Evolutionary conservation across 1,284 basidiomycete species (phyloP), one percentile per base, ranked within the genome.

Genomic region (Cryptococcus sp.): DNA sequence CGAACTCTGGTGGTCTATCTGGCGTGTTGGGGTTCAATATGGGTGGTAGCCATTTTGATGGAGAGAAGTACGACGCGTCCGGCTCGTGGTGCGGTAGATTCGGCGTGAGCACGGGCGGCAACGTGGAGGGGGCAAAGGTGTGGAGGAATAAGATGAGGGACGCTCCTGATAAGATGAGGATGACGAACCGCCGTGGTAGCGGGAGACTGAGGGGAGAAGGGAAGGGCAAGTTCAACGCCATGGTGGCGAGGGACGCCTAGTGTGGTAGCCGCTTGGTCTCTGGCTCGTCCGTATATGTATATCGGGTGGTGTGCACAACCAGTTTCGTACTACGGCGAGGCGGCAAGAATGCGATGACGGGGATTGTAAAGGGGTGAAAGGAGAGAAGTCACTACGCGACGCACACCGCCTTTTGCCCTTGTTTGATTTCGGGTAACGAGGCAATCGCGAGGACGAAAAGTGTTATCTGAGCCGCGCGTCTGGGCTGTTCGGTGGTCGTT

Each of bases 41-140:
- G 1, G 71, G 69, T 13, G 76, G 76, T 3, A 71, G 58, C 76
- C 76, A 78, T 62, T 76, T 78, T 27, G 65, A 64, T 1, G 68
- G 63, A 16, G 70, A 72, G 54, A 70, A 71, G 39, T 68, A 66
- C 3, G 73, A 65, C 7, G 68, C 66, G 53, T 75, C 73, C 23
- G 74, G 66, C 49, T 71, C 70, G 53, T 69, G 68, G 48, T 74
- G 69, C 7, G 66, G 62, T 42, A 64, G 41, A 41, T 65, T 60
- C 0, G 69, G 68, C 4, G 69, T 66, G 38, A 73, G 49, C 10
- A 62, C 69, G n/a, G 74, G 71, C 1, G 74, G 74, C 7, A 75
- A 54, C 3, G 70, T 55, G 1, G 64, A 47, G 6, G 76, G 72
- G 2, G 72, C 69, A 40, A 76, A 73, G 7, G 69, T 71, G 63